Conservation (phyloP, 768 basidiomycete genomes). For the Auricularia sp. region DNA sequence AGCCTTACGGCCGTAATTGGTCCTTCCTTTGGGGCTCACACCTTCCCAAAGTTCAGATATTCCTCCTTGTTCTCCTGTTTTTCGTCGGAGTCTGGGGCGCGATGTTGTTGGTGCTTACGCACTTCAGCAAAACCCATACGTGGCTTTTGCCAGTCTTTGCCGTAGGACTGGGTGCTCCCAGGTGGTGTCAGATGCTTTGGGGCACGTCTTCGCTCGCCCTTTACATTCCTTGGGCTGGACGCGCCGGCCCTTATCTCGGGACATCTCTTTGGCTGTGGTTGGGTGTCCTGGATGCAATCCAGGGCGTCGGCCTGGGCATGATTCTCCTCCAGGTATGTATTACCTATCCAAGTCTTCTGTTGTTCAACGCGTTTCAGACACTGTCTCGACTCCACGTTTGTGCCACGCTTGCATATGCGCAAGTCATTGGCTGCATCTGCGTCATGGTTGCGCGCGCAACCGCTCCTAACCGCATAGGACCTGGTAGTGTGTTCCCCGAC, state of each 20-base stretch:
- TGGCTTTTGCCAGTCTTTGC: conserved; percentile 94
- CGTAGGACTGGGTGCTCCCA: conserved; percentile 84
- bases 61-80: conserved; percentile 71
- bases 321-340: conserved; percentile 57
- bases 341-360: not conserved
- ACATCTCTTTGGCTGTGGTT: conserved; percentile 91
- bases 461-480: conserved; percentile 82
- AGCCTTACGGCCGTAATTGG: conserved; percentile 95
- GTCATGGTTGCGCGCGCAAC: conserved; percentile 91
- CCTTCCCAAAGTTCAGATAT: conserved; percentile 74
- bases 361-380: conserved; percentile 38
- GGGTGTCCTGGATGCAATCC: conserved; percentile 86
- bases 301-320: conserved; percentile 91
- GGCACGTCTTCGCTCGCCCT: conserved; percentile 88
- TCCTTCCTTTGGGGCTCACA: conserved; percentile 81
- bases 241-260: conserved; percentile 78
- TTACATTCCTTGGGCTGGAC: conserved; percentile 90
- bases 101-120: conserved; percentile 63
- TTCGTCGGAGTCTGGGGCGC: conserved; percentile 81
- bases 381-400: conserved; percentile 90
- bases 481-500: conserved; percentile 85
- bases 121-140: conserved; percentile 88
- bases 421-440: conserved; percentile 80
- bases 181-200: conserved; percentile 98
- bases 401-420: conserved; percentile 83